Evolutionary conservation across 257 asterid species (phyloP), one percentile per base, ranked within the genome.

Genomic region (Petunia axillaris): DNA sequence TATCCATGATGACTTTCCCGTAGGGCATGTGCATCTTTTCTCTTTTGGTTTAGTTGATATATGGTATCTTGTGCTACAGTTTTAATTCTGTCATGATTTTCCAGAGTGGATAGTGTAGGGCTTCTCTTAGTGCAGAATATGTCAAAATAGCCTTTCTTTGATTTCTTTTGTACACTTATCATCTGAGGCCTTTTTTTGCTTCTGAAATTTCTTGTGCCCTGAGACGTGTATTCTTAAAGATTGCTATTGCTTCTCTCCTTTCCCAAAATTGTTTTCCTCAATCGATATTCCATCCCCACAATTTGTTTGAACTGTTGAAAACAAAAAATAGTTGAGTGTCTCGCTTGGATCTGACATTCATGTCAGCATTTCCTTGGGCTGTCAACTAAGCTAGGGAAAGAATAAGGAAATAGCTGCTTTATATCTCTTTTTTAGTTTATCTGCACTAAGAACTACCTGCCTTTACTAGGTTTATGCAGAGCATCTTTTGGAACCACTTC

Each of bases 401-500:
- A 39, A 40, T 40, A 44, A 5, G 40, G 80, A 39, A 35, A 15
- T 43, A 54, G 59, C 63, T 78, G 71, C 80, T 76, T 81, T 25
- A 58, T 65, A 64, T 64, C 38, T 65, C 50, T 78, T n/a, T 81
- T 15, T 35, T 16, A 25, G 25, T 48, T 73, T 15, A 44, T 70
- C 41, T 77, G 66, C 82, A n/a, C 68, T 54, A 48, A 44, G 1
- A 10, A 9, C 7, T 57, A n/a, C 75, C 52, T 78, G 75, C 44
- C 54, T 46, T 44, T 6, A 73, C 84, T 87, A 95, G 99, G 99
- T 96, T 74, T 96, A 96, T 79, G 90, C 98, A 6, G 98, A 96
- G 88, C 98, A 96, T 87, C 98, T 94, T 65, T 83, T 96, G 90
- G 95, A 96, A 75, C 99, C 98, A 81, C 96, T 96, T 81, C 77